A percentile compares a stretch with the other conserved stretches of the same genome.
These are phyloP conservation scores for Entophlyctis luteolus DNA, from an alignment of 192 early-diverging fungal species.

Conservation along the genomic window DNA sequence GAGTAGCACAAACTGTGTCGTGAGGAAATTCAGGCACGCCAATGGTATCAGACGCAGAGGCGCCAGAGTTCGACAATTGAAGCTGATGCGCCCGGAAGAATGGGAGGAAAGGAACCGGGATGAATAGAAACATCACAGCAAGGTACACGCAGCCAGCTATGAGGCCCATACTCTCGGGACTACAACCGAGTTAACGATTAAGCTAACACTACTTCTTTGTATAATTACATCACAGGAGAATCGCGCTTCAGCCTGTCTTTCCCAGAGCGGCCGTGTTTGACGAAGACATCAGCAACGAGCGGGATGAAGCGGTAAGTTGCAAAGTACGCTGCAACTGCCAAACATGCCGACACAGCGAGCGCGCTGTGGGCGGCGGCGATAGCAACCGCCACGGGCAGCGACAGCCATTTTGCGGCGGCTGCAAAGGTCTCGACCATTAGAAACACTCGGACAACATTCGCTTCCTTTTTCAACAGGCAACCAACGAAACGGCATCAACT, in stretches of 20 bases:
- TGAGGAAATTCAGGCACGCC: conserved; percentile 60
- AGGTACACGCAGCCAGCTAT: conserved; percentile 85
- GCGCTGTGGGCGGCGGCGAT: conserved; percentile 58
- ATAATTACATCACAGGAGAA: conserved; percentile 63
- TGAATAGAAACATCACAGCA: conserved; percentile 82
- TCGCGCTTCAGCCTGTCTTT: conserved; percentile 74
- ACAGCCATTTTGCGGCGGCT: background rate
- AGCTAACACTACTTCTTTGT: background rate
- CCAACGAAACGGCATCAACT: background rate
- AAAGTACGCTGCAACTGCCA: conserved; percentile 67
- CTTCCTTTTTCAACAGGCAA: too few relatives aligned
- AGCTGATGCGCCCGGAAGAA: conserved; percentile 58
- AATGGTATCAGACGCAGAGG: conserved; percentile 34
- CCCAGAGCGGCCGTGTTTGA: conserved; percentile 73
- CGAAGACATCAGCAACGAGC: conserved; percentile 61
- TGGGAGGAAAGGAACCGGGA: conserved; percentile 87
- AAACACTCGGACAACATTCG: too few relatives aligned
- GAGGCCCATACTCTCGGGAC: conserved; percentile 93
- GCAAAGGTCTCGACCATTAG: too few relatives aligned
- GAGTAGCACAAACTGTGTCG: conserved; percentile 51
- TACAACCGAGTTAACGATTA: conserved; percentile 28
- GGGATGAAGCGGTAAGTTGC: conserved; percentile 72
- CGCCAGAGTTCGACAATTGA: background rate
- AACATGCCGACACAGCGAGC: conserved; percentile 63
- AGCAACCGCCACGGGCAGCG: conserved; percentile 5